Conservation (phyloP, 1,284 basidiomycete genomes). For the Microbotryum silenes-acaulis region DNA sequence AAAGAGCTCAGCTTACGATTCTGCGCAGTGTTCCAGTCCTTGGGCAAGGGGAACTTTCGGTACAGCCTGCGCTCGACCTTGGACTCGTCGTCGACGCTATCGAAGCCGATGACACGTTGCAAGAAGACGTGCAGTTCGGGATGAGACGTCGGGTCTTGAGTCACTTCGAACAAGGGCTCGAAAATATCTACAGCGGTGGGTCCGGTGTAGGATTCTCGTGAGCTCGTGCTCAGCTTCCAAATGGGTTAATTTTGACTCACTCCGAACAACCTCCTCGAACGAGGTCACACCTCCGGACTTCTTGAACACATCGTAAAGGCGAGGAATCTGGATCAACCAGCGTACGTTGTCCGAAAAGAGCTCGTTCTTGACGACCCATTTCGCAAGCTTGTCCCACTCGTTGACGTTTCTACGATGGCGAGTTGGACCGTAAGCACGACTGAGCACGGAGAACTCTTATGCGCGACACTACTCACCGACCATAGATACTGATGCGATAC, state of each 20-base stretch:
- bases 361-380: constrained; percentile 92
- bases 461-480: constrained; percentile 45
- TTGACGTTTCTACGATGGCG: constrained; percentile 42
- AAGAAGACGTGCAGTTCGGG: constrained; percentile 93
- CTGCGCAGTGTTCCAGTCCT: constrained; percentile 78
- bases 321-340: constrained; percentile 94
- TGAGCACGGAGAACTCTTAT: not conserved
- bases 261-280: constrained; percentile 84
- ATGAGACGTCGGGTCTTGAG: constrained; percentile 77
- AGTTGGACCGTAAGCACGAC: not conserved
- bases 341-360: constrained; percentile 93
- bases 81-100: constrained; percentile 95
- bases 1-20: constrained; percentile 94
- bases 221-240: not conserved
- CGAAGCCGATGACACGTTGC: constrained; percentile 92
- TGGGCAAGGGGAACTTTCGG: constrained; percentile 91
- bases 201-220: not conserved
- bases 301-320: constrained; percentile 95
- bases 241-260: constrained; percentile 49
- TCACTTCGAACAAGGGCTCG: constrained; percentile 90
- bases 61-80: constrained; percentile 87
- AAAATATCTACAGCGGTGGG: constrained; percentile 65
- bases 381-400: constrained; percentile 98
- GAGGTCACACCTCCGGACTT: constrained; percentile 73
- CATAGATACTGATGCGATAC: constrained; percentile 96